A percentile compares a stretch with the other conserved stretches of the same genome.
Evolutionary conservation across 2,329 filamentous ascomycete species (phyloP).

Genomic region (Hyphodiscus sp.): DNA sequence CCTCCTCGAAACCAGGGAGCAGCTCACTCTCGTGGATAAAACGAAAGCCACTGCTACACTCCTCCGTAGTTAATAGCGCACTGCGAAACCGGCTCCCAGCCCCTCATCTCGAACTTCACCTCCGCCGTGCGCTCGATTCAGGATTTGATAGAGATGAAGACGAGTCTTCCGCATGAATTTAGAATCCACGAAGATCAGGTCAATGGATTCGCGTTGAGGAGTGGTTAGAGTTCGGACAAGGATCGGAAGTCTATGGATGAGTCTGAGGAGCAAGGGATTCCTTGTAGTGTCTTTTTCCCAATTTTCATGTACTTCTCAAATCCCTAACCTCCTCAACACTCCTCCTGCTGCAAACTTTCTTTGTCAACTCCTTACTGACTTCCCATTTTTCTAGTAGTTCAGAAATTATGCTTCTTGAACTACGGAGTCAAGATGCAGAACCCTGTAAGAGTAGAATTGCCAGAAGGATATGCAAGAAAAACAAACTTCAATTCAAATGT

Average conservation of each 20-base stretch:
- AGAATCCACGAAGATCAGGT: constrained; percentile 38
- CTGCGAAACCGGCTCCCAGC: constrained; percentile 35
- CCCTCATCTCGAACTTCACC: constrained; percentile 38
- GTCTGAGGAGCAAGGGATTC: constrained; percentile 34
- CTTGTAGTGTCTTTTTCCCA: no score
- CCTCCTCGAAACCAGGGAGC: constrained; percentile 35
- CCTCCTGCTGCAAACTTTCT: no score
- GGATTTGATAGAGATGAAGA: constrained; percentile 35
- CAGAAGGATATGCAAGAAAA: no score
- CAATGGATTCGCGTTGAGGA: constrained; percentile 38
- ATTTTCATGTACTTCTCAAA: no score
- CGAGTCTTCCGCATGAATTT: constrained; percentile 32
- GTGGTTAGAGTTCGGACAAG: constrained; percentile 37
- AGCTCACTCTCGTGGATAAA: constrained; percentile 33
- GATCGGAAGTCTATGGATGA: constrained; percentile 42
- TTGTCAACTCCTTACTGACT: no score
- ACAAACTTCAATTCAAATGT: no score
- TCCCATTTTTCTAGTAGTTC: no score
- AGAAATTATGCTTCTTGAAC: no score
- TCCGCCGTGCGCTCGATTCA: constrained; percentile 34
- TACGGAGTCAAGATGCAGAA: no score
- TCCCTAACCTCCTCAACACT: no score
- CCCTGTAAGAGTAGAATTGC: no score
- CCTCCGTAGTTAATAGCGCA: constrained; percentile 38
- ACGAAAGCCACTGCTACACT: constrained; percentile 35